Evolutionary conservation across 2,329 filamentous ascomycete genomes (phyloP).

Genomic region (Helicocarpus griseus): DNA sequence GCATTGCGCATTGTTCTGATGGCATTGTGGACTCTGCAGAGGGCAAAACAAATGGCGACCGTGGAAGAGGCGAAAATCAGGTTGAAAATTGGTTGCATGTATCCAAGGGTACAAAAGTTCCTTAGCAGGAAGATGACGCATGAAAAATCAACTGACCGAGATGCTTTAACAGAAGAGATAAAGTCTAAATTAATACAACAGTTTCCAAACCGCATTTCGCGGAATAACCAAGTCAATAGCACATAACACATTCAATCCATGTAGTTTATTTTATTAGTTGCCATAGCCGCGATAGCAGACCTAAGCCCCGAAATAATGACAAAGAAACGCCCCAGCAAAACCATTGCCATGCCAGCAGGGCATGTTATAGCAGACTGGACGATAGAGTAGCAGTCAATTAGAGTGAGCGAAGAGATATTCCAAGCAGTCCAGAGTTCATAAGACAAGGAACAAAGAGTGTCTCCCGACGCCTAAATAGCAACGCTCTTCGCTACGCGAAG

Average conservation of each 20-base stretch:
- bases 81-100: neutral
- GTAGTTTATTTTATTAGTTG: neutral
- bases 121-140: neutral
- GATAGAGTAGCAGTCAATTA: neutral
- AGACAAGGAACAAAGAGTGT: neutral
- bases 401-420: too few relatives aligned
- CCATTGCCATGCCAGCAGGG: neutral
- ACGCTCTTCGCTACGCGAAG: slow-evolving; percentile 41
- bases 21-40: neutral
- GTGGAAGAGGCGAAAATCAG: neutral
- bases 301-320: neutral
- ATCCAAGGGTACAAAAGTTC: neutral
- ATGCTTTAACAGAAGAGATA: neutral
- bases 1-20: too few relatives aligned
- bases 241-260: neutral
- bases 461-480: slow-evolving; percentile 9
- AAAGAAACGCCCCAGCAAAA: neutral
- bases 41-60: neutral
- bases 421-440: neutral
- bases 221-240: neutral
- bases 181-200: too few relatives aligned
- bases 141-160: neutral
- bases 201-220: neutral
- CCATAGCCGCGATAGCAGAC: neutral
- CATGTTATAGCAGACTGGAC: neutral